These are phyloP conservation scores for Microbotryomycetes sp. DNA, from an alignment of 1,284 basidiomycete species.

Conservation along the genomic window DNA sequence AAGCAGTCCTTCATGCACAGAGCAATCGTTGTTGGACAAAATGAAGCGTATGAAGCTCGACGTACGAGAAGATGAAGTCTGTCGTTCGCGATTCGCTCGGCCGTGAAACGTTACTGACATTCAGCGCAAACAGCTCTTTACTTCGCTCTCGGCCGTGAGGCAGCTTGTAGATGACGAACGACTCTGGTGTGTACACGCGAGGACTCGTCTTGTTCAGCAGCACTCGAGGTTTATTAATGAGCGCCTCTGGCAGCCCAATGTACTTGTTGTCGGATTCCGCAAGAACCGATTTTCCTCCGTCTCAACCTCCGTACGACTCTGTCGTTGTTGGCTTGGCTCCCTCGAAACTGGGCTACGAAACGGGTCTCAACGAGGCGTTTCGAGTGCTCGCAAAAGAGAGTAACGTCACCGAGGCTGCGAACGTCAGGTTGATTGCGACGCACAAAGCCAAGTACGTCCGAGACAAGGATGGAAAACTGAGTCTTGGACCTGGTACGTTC, in stretches of 20 bases:
- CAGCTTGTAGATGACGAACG: constrained; percentile 44
- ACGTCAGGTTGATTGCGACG: constrained; percentile 50
- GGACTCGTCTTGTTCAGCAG: neutral
- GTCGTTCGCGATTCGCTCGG: neutral
- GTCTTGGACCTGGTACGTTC: constrained; percentile 54
- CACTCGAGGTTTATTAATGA: neutral
- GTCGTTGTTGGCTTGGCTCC: constrained; percentile 63
- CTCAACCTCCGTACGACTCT: constrained; percentile 45
- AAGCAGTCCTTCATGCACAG: neutral
- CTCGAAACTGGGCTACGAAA: constrained; percentile 49
- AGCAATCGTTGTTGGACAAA: constrained; percentile 41
- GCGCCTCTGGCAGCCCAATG: constrained; percentile 47
- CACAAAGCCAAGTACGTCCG: constrained; percentile 52
- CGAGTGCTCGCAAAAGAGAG: constrained; percentile 49
- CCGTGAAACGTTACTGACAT: neutral
- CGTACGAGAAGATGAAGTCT: constrained; percentile 47
- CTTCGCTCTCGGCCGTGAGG: constrained; percentile 56
- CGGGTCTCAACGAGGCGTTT: constrained; percentile 56
- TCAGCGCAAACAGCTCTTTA: constrained; percentile 45
- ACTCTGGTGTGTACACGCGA: constrained; percentile 44
- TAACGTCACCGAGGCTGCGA: neutral
- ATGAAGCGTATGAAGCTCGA: constrained; percentile 52
- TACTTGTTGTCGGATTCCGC: constrained; percentile 56
- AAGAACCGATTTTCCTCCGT: constrained; percentile 47
- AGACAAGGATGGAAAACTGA: constrained; percentile 48